Base-by-base conservation (phyloP, 805 yeast species). In the Danielia reshetovae region DNA sequence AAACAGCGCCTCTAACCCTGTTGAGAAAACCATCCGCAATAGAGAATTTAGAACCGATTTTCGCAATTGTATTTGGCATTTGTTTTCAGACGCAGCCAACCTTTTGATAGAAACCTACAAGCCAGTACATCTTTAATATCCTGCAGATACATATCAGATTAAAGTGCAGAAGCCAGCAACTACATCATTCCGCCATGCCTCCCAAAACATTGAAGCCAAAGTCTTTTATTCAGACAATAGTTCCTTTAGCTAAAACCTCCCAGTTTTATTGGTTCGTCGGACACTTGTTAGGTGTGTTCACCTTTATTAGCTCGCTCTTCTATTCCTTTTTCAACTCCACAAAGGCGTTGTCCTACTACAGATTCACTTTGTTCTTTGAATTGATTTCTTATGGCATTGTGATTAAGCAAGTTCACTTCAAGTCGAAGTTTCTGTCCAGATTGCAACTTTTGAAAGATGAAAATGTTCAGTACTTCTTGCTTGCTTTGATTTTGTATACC, bases 191-290 rank as follows among this genome's bases (percentile, higher is more conserved):
- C n/a, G 9, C 22, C 9, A 36, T 36, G 39, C 21, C 39, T 7
- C 35, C 39, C 6, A 30, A 26, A 17, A 29, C 28, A 16, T 27
- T 19, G 4, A 12, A 26, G 9, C 24, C 24, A 10, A 31, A 25
- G 14, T 24, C 34, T 16, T 12, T 31, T 18, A 9, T 22, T 8
- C 28, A 24, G 16, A 25, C 35, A 11, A 15, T 40, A 17, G 8
- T 27, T 14, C 25, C 31, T 9, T 34, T 46, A 22, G 31, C 48
- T 6, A 38, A 27, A 18, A 27, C 43, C 2, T 30, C 41, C 17
- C 86, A 81, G 52, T 79, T 81, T 51, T 77, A 77, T 47, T 81
- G 89, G 89, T 81, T 73, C 45, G 34, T 78, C 18, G 81, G 84
- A 12, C 85, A 81, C 55, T 64, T 74, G 10, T 51, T 67, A 21